Evolutionary conservation across 2,329 filamentous ascomycete species (phyloP), one percentile per base, ranked within the genome.

Genomic region (Harringtonia aguacate): DNA sequence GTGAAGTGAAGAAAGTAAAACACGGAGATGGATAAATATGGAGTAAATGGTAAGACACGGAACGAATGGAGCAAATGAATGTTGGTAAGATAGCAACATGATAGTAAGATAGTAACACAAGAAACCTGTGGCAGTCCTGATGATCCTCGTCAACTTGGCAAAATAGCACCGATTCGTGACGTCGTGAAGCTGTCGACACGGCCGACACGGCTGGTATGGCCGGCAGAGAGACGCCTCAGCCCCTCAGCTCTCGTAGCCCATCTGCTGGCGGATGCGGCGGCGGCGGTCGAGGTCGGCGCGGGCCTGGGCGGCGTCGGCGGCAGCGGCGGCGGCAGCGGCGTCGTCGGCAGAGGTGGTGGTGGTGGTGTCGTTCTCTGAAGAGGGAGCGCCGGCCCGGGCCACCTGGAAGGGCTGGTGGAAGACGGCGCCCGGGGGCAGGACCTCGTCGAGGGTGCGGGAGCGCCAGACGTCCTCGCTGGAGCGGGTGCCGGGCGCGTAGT

Each of bases 381-480:
- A 27, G 7, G 18, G 67, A 17, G 66, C 64, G 34, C 73, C 54
- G 14, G 64, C 65, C 35, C 72, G 62, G 3, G 53, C 52, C 31
- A 61, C 58, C 13, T 42, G 17, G 28, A 52, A 52, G 29, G 36
- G 18, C 6, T 49, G 41, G 14, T 52, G 56, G 48, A 79, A 79
- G 1, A 64, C 69, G 3, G 63, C 60, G 2, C 63, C 71, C 0
- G 61, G 59, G n/a, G 58, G 51, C 7, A 90, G 65, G 50, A 72
- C 77, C 50, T 76, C 72, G 30, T 71, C 70, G 54, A 51, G 20
- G 24, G 50, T 49, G 35, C 92, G 77, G 44, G 81, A 71, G 60
- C 82, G 76, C 92, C 92, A 98, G 4, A 98, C 70, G 68, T 95
- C 85, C 66, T 95, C 86, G 64, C 86, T 94, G 59, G 79, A 94